These are phyloP conservation scores for Westerdykella sp. DNA, from an alignment of 2,329 filamentous ascomycete genomes.

Conservation along the genomic window DNA sequence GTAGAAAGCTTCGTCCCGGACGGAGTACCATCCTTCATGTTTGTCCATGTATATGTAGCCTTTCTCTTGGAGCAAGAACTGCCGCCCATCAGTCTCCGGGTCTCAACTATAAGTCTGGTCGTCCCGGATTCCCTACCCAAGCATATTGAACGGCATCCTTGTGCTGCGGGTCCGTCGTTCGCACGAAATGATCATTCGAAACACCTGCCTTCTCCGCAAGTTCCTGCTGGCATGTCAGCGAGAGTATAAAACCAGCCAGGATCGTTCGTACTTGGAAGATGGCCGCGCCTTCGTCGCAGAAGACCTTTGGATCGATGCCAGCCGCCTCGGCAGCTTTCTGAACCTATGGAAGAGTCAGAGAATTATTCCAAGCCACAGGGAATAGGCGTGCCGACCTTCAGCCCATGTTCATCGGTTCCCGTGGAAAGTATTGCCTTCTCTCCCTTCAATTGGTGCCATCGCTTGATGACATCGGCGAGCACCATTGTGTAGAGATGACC, in stretches of 20 bases:
- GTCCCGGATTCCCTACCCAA: constrained; percentile 53
- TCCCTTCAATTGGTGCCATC: constrained; percentile 77
- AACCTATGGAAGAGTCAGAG: constrained; percentile 49
- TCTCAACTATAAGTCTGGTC: neutral
- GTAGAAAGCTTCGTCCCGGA: constrained; percentile 96
- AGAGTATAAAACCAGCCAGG: neutral
- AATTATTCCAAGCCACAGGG: neutral
- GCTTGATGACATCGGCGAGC: constrained; percentile 82
- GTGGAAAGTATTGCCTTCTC: constrained; percentile 70
- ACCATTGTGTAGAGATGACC: constrained; percentile 94
- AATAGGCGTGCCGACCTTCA: constrained; percentile 58
- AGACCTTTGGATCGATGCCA: constrained; percentile 67
- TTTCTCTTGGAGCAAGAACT: constrained; percentile 64
- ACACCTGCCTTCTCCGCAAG: constrained; percentile 66
- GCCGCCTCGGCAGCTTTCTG: constrained; percentile 75
- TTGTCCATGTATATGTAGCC: constrained; percentile 77
- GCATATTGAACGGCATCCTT: constrained; percentile 80
- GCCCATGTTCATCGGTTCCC: constrained; percentile 93
- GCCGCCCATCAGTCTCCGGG: constrained; percentile 16
- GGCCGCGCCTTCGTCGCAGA: constrained; percentile 78
- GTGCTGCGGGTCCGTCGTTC: constrained; percentile 81
- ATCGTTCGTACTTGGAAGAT: constrained; percentile 58
- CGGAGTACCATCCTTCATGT: constrained; percentile 93
- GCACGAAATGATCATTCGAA: constrained; percentile 78
- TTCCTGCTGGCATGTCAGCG: constrained; percentile 36